Evolutionary conservation across 805 yeast genomes (phyloP).

Genomic region (Schwanniomyces vanrijiae): DNA sequence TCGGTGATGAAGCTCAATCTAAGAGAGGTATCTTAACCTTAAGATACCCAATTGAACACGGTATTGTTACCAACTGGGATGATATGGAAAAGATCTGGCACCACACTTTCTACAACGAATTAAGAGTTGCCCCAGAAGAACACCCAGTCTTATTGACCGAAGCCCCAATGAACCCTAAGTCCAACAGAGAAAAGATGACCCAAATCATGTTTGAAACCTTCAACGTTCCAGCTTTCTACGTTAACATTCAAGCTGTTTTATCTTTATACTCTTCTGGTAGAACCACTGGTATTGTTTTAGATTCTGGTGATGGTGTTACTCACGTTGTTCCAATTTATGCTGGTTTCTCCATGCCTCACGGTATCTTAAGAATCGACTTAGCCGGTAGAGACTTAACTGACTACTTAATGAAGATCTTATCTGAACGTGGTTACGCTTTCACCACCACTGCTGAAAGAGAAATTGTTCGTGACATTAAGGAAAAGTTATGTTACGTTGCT

Average conservation of each 20-base stretch:
- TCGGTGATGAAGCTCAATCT: conserved; percentile 99
- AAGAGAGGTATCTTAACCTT: conserved; percentile 99
- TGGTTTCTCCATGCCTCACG: conserved; percentile 99
- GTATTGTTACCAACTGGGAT: conserved; percentile 78
- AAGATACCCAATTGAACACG: conserved; percentile 99
- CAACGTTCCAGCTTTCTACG: conserved; percentile 99
- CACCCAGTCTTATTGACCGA: conserved; percentile 99
- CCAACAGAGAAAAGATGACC: conserved; percentile 99
- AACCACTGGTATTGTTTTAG: conserved; percentile 99
- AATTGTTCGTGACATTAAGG: conserved; percentile 92
- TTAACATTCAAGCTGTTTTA: conserved; percentile 96
- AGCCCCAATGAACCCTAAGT: conserved; percentile 99
- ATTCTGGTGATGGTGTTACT: conserved; percentile 99
- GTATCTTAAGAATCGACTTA: conserved; percentile 96
- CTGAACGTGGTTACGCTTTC: conserved; percentile 99
- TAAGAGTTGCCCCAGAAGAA: conserved; percentile 99
- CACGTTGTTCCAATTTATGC: conserved; percentile 99
- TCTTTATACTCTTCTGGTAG: conserved; percentile 99
- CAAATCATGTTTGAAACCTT: conserved; percentile 99
- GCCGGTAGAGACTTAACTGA: conserved; percentile 99
- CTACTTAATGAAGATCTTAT: conserved; percentile 96
- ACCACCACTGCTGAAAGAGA: conserved; percentile 99
- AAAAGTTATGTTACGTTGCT: conserved; percentile 98
- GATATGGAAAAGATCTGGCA: conserved; percentile 99
- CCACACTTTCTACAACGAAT: conserved; percentile 99